Evolutionary conservation across 345 rosid genomes (phyloP).

Genomic region (Cardamine chenopodiifolia): DNA sequence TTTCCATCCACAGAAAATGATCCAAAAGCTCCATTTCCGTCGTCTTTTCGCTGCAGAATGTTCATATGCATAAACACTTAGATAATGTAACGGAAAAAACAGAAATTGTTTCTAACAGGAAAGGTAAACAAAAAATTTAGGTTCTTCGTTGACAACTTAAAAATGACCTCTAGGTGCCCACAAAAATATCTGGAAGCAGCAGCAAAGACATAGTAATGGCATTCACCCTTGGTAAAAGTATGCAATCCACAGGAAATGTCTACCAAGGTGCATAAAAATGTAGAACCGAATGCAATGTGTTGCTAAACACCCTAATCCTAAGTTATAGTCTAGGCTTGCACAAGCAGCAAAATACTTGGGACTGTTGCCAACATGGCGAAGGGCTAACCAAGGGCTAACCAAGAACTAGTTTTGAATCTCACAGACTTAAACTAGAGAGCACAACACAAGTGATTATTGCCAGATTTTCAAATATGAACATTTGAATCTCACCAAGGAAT

Average conservation of each 20-base stretch:
- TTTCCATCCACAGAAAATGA: constrained; percentile 67
- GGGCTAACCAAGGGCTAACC: constrained; percentile 16
- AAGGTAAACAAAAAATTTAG: not conserved
- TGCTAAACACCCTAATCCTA: constrained; percentile 9
- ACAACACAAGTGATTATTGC: not conserved
- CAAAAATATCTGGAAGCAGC: constrained; percentile 16
- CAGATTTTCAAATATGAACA: constrained; percentile 9
- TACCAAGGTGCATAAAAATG: not conserved
- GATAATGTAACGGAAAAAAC: not conserved
- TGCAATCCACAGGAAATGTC: constrained; percentile 7
- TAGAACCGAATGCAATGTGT: not conserved
- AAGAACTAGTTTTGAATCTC: constrained; percentile 13
- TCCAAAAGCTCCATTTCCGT: constrained; percentile 59
- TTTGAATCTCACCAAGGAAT: constrained; percentile 5
- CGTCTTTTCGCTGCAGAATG: constrained; percentile 63
- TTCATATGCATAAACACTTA: constrained; percentile 31
- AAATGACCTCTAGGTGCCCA: constrained; percentile 19
- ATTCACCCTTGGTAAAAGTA: not conserved
- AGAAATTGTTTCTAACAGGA: not conserved
- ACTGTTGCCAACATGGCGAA: not conserved
- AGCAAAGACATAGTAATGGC: constrained; percentile 12
- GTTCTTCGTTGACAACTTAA: constrained; percentile 1
- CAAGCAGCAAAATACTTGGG: constrained; percentile 10
- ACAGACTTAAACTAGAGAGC: constrained; percentile 11
- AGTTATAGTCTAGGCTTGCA: not conserved